Conservation (phyloP, 805 yeast species). For the Cyberlindnera bimundalis region DNA sequence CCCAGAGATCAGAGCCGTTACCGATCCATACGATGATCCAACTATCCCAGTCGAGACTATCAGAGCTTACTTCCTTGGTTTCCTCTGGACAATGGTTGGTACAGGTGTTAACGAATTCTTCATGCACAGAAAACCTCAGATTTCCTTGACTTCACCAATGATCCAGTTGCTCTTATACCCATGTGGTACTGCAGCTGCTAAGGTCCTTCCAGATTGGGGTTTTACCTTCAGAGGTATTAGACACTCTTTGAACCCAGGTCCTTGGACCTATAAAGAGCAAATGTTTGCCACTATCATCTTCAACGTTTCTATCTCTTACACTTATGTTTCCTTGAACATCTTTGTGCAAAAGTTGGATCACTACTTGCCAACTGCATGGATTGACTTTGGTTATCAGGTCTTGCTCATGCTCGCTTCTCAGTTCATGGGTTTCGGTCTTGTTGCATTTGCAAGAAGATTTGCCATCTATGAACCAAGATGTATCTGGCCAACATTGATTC, state of each 20-base stretch:
- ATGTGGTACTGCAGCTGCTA: constrained; percentile 38
- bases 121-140: constrained; percentile 49
- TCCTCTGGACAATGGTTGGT: constrained; percentile 48
- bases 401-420: constrained; percentile 51
- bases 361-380: constrained; percentile 29
- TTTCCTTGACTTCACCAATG: constrained; percentile 40
- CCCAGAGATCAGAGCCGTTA: constrained; percentile 63
- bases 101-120: constrained; percentile 55
- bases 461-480: constrained; percentile 47
- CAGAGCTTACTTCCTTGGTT: constrained; percentile 35
- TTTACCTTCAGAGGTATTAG: constrained; percentile 36
- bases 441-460: constrained; percentile 56
- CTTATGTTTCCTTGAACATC: constrained; percentile 37
- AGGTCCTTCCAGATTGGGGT: constrained; percentile 43
- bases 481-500: constrained; percentile 50
- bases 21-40: constrained; percentile 49
- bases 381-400: constrained; percentile 49
- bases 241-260: constrained; percentile 53
- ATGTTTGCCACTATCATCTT: constrained; percentile 52
- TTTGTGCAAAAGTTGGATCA: constrained; percentile 27
- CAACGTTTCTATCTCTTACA: constrained; percentile 33
- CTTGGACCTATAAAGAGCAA: constrained; percentile 63
- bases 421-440: constrained; percentile 64
- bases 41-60: constrained; percentile 48
- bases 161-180: constrained; percentile 44